Evolutionary conservation across 192 early-diverging fungal species (phyloP).

Genomic region (Haplosporangium gracile): DNA sequence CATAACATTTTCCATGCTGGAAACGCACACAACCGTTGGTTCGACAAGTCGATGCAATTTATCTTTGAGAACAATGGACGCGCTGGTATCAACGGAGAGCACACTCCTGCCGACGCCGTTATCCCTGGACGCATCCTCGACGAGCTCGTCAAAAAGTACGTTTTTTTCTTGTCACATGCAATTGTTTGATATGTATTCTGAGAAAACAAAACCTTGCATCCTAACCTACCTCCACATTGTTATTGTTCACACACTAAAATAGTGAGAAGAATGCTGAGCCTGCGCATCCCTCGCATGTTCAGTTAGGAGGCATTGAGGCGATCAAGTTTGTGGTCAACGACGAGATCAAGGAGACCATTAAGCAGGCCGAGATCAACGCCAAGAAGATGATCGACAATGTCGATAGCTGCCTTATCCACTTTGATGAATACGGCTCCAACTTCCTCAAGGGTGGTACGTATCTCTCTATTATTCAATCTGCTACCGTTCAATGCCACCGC

Average conservation of each 20-base stretch:
- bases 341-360: conserved; percentile 66
- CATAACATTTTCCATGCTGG: conserved; percentile 83
- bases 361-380: conserved; percentile 74
- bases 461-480: background rate
- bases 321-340: conserved; percentile 79
- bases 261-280: conserved; percentile 71
- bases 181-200: too few relatives aligned
- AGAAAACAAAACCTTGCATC: background rate
- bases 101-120: conserved; percentile 93
- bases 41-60: conserved; percentile 95
- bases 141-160: conserved; percentile 75
- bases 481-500: background rate
- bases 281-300: conserved; percentile 26
- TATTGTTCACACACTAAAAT: background rate
- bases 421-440: conserved; percentile 81
- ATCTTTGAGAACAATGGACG: conserved; percentile 88
- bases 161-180: background rate
- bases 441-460: conserved; percentile 81
- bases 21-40: conserved; percentile 92
- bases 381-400: conserved; percentile 76
- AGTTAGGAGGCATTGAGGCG: conserved; percentile 68
- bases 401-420: conserved; percentile 78
- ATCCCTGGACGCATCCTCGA: conserved; percentile 87
- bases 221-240: background rate
- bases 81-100: conserved; percentile 95